Conservation (phyloP, 345 rosid species). For the Cochlearia excelsa region DNA sequence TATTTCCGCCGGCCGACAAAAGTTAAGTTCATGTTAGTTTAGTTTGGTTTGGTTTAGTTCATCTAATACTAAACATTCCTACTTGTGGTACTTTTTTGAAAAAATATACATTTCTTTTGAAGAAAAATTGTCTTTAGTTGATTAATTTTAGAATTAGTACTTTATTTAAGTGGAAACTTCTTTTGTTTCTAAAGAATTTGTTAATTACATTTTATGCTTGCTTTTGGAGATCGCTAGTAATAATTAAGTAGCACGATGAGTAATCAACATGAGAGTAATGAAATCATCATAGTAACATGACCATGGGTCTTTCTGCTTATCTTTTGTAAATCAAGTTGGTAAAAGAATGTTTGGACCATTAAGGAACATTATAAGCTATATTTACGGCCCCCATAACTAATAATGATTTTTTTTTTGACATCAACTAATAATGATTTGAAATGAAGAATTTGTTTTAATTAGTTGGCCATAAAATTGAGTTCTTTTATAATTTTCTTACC, state of each 20-base stretch:
- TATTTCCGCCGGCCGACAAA: no score
- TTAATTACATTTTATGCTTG: slow-evolving; percentile 18
- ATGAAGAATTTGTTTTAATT: slow-evolving; percentile 13
- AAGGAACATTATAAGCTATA: slow-evolving; percentile 19
- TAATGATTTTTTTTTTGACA: no score
- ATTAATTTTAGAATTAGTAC: slow-evolving; percentile 25
- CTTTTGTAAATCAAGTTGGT: slow-evolving; percentile 31
- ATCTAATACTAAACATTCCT: no score
- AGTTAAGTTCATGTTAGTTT: no score
- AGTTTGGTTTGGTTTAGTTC: no score
- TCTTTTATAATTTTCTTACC: neutral
- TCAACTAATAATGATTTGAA: neutral
- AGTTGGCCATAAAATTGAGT: neutral
- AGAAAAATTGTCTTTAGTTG: neutral
- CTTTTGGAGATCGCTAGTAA: slow-evolving; percentile 35
- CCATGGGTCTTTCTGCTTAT: slow-evolving; percentile 32
- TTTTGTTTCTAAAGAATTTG: slow-evolving; percentile 11
- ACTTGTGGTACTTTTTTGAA: no score
- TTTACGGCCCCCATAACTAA: slow-evolving; percentile 25
- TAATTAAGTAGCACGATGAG: slow-evolving; percentile 37
- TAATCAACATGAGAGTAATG: slow-evolving; percentile 32
- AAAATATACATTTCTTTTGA: no score
- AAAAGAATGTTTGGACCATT: slow-evolving; percentile 21
- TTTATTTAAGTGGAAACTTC: slow-evolving; percentile 33
- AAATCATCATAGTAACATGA: slow-evolving; percentile 40